Percentiles rank a stretch among this genome's conserved stretches.
These are phyloP conservation scores for Globisporangium nunn DNA, from an alignment of 352 stramenopile genomes.

Conservation along the genomic window DNA sequence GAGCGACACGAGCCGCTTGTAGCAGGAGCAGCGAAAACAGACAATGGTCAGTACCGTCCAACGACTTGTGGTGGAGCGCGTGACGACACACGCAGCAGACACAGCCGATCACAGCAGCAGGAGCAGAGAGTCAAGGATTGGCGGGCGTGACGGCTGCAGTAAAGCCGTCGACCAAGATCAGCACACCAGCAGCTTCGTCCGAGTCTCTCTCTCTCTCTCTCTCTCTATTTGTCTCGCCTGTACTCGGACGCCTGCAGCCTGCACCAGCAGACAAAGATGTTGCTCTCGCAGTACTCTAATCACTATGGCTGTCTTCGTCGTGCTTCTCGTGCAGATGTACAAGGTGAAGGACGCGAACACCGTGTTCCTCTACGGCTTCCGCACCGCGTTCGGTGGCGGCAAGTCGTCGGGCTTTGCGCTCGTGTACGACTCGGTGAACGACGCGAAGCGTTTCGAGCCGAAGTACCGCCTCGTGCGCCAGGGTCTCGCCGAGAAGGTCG, in stretches of 20 bases:
- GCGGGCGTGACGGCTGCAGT: neutral
- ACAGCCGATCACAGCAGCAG: neutral
- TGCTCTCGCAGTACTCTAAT: neutral
- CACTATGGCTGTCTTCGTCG: neutral
- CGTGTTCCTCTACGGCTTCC: conserved; percentile 96
- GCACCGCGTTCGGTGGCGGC: conserved; percentile 96
- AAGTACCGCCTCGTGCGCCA: conserved; percentile 96
- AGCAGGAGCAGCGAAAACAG: neutral
- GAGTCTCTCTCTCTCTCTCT: conserved; percentile 1
- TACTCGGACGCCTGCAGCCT: neutral
- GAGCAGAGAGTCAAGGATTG: neutral
- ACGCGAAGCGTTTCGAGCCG: conserved; percentile 97
- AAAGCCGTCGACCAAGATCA: neutral
- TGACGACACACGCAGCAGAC: neutral
- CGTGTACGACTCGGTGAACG: conserved; percentile 98
- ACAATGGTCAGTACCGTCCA: neutral
- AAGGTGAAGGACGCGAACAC: conserved; percentile 95
- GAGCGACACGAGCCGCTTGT: neutral
- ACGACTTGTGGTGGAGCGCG: neutral
- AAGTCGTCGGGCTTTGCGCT: conserved; percentile 97
- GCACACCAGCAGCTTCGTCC: neutral
- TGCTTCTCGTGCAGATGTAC: conserved; percentile 74
- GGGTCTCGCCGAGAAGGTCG: conserved; percentile 91
- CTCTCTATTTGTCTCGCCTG: neutral
- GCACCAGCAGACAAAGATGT: neutral